These are phyloP conservation scores for Microglena sp. DNA, from an alignment of 139 green algal species.

Conservation along the genomic window DNA sequence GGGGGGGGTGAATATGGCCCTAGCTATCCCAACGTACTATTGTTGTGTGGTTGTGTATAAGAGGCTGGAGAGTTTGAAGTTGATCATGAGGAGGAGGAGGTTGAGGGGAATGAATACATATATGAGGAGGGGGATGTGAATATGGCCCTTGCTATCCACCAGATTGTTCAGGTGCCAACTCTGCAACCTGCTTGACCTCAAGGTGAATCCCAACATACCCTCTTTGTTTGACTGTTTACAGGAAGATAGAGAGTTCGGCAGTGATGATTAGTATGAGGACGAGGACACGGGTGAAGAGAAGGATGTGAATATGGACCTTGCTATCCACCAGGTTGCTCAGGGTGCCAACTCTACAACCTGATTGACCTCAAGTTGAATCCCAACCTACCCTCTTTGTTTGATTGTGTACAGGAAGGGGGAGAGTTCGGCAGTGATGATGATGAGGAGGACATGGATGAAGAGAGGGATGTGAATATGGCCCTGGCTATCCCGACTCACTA, in stretches of 20 bases:
- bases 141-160: not conserved
- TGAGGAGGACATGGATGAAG: not conserved
- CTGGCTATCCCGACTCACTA: not conserved
- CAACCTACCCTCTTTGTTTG: too few relatives aligned
- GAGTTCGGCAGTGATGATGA: not conserved
- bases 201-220: too few relatives aligned
- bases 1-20: too few relatives aligned
- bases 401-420: not conserved
- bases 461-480: not conserved
- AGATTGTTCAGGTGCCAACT: not conserved
- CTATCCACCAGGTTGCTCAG: constrained; percentile 16
- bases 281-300: not conserved
- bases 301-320: too few relatives aligned
- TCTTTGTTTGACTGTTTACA: too few relatives aligned
- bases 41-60: too few relatives aligned
- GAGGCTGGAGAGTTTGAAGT: too few relatives aligned
- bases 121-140: not conserved
- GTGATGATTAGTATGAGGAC: not conserved
- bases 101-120: not conserved
- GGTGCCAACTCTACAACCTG: not conserved
- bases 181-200: too few relatives aligned
- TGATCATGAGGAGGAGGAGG: too few relatives aligned
- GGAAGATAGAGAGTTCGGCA: not conserved
- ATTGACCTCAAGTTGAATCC: too few relatives aligned
- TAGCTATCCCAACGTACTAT: too few relatives aligned